These are phyloP conservation scores for Gremmenia infestans DNA, from an alignment of 2,329 filamentous ascomycete genomes.

Conservation along the genomic window DNA sequence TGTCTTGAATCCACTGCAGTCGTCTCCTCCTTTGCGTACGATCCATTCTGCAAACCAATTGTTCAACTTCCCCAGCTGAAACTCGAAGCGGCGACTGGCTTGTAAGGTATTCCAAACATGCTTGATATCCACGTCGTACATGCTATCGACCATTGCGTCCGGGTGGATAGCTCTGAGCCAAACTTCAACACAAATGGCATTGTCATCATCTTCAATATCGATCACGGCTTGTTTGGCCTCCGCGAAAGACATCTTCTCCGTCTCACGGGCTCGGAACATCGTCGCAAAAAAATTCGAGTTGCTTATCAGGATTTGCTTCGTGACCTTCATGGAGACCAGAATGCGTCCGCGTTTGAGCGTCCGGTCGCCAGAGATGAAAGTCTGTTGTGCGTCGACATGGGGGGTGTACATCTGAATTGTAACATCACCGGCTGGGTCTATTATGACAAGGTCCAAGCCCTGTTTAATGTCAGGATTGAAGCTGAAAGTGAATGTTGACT, in stretches of 20 bases:
- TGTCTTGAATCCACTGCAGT: neutral
- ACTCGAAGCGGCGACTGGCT: neutral
- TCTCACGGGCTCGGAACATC: no score
- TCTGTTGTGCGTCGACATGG: neutral
- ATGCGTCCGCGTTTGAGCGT: neutral
- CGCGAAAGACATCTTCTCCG: neutral
- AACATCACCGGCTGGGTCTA: neutral
- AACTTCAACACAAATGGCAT: neutral
- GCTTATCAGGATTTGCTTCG: no score
- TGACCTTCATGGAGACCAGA: neutral
- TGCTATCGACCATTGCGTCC: neutral
- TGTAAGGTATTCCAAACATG: neutral
- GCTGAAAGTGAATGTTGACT: no score
- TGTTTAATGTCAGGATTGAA: neutral
- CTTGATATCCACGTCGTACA: neutral
- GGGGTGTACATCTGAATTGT: neutral
- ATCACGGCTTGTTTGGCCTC: no score
- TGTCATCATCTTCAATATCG: neutral
- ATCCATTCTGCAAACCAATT: neutral
- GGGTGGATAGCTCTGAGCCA: neutral
- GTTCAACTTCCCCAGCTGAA: neutral
- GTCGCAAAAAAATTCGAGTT: no score
- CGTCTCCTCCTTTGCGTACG: neutral
- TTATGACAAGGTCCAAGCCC: neutral
- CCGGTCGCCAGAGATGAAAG: neutral